Base-by-base conservation (phyloP, 352 stramenopile species). In the Pythium oligandrum region DNA sequence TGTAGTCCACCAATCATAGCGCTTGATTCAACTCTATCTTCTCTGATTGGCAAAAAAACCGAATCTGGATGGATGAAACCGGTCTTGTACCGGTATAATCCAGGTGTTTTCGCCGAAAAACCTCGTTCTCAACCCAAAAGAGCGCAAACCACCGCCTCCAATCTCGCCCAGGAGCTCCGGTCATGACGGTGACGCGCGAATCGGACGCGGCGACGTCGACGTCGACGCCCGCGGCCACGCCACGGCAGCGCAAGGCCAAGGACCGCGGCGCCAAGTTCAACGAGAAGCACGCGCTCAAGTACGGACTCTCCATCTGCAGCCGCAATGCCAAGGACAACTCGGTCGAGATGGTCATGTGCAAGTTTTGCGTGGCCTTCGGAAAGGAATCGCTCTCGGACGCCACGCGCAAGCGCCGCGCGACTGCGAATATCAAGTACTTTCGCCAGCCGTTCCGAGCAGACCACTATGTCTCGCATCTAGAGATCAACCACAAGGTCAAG, bases 371-470 rank as follows among this genome's bases (percentile, higher is more conserved):
- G 44, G 74, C 75, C 3, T 88, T 85, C 58, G 77, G 77, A 44
- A 84, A 85, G 61, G 77, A 88, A 44, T 71, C 68, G 50, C 60
- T 73, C 26, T 43, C 63, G 35, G 70, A 83, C 43, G 46, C 70
- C n/a, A 68, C 55, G n/a, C 73, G 76, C 42, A 87, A 87, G 57
- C 76, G 74, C 33, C 74, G 76, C 33, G 72, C 71, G 3, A 85
- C 76, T 1, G 70, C 73, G 59, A 87, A 87, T 48, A 82, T 85
- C 65, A 87, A 87, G 70, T 85, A 87, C 63, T 87, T 85, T 48
- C 70, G 74, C 1, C 69, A 81, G 60, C 73, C 74, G 0, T 87
- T 87, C 57, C 77, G 77, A 39, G 71, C 77, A 2, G 77, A 88
- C 57, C 75, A 88, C 53, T 88, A 86, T 48, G 62, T 83, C 31